Percentiles rank a stretch among this genome's conserved stretches.
Evolutionary conservation across 2,329 filamentous ascomycete genomes (phyloP).

Genomic region (Talaromyces sp.): DNA sequence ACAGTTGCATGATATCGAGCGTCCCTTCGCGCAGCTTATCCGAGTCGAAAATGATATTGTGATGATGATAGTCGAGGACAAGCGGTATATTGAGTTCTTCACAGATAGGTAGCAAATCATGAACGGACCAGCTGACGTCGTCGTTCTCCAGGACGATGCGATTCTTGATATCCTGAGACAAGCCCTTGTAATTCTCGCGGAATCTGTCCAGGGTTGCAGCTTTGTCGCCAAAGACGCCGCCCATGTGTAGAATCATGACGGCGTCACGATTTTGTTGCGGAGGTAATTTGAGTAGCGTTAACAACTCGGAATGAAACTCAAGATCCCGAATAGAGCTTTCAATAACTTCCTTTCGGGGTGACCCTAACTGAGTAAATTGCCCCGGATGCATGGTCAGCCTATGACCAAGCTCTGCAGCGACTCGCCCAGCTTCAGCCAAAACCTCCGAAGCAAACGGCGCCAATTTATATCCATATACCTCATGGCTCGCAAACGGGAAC

Average conservation of each 20-base stretch:
- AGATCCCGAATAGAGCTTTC: conserved; percentile 74
- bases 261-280: conserved; percentile 78
- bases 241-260: conserved; percentile 93
- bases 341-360: conserved; percentile 73
- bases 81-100: conserved; percentile 92
- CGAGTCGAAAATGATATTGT: conserved; percentile 86
- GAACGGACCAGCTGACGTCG: conserved; percentile 87
- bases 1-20: conserved; percentile 71
- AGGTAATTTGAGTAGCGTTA: conserved; percentile 71
- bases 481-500: conserved; percentile 93
- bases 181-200: conserved; percentile 64
- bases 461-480: conserved; percentile 79
- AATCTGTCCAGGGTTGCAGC: conserved; percentile 73
- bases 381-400: conserved; percentile 87
- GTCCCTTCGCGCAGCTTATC: conserved; percentile 76
- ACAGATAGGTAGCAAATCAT: conserved; percentile 83
- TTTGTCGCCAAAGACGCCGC: conserved; percentile 86
- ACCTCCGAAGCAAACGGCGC: conserved; percentile 76
- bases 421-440: conserved; percentile 70
- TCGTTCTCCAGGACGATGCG: conserved; percentile 90
- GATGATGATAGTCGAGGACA: conserved; percentile 90
- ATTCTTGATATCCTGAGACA: conserved; percentile 69
- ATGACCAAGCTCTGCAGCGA: conserved; percentile 75
- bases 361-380: conserved; percentile 88
- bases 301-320: conserved; percentile 82